Base-by-base conservation (phyloP, 169 alveolate genomes). In the Eimeria nieschulzi region DNA sequence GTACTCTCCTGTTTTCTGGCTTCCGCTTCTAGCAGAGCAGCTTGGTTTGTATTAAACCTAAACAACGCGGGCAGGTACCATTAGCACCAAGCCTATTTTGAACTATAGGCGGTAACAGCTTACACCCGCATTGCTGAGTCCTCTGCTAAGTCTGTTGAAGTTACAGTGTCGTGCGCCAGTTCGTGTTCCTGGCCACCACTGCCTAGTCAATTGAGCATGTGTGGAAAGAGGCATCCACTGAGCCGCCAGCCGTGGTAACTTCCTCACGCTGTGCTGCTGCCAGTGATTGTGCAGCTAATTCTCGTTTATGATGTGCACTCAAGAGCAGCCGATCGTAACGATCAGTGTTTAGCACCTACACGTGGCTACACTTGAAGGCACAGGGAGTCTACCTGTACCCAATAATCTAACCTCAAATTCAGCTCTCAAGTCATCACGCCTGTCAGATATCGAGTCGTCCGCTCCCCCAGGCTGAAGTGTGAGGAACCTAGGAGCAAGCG, bases 191-290 rank as follows among this genome's bases (percentile, higher is more conserved):
- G 53, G 26, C 53, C 90, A 9, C 64, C 26, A 51, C 63, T 63
- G 19, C 90, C 90, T 82, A 76, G 9, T 63, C 12, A 17, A 64
- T 63, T 7, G 7, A 17, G 25, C 10, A 19, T 21, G 78, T 5
- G 9, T 13, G 13, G 19, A 25, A 59, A 3, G 3, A 23, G 15
- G 9, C 9, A 0, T n/a, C 17, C 55, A 7, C 21, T 64, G n/a
- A 25, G 51, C 46, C 21, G 46, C 46, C 46, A 33, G 46, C 33
- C 23, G 54, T 13, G 10, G 23, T 1, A 23, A 0, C 9, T 13
- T 23, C 64, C 93, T 90, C 75, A 90, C 93, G 87, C 17, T 51
- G 82, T 51, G 93, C 88, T 8, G 93, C 93, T 7, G 90, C 93
- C 64, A 71, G 53, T 33, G 75, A 23, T 73, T 76, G 72, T 63